Percentiles rank a stretch among this genome's conserved stretches.
Conservation (phyloP, 192 early-diverging fungal genomes). For the Umbelopsis sp. region DNA sequence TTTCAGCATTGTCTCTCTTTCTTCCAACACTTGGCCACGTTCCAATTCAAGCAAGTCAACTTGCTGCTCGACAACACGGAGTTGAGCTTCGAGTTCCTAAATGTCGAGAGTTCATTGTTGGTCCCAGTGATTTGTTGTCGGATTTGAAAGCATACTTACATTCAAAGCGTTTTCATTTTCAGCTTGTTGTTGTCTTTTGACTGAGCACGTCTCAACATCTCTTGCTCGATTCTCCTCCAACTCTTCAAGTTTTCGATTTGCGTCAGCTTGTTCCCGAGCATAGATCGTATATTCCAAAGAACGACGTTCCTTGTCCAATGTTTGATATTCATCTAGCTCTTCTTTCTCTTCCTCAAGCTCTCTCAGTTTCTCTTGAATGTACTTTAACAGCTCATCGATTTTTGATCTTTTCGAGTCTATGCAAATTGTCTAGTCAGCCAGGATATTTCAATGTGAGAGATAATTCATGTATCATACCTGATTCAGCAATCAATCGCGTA, state of each 20-base stretch:
- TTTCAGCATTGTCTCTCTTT: constrained; percentile 76
- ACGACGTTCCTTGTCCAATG: constrained; percentile 82
- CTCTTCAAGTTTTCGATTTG: constrained; percentile 77
- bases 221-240: constrained; percentile 51
- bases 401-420: constrained; percentile 79
- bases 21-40: constrained; percentile 70
- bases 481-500: constrained; percentile 92
- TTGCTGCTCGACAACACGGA: constrained; percentile 63
- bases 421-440: constrained; percentile 10
- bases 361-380: constrained; percentile 85
- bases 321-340: constrained; percentile 88
- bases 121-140: neutral
- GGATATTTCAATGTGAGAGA: neutral
- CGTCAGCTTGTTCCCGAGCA: constrained; percentile 83
- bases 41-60: constrained; percentile 70
- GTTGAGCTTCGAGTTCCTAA: constrained; percentile 47
- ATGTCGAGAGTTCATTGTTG: neutral
- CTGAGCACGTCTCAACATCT: constrained; percentile 37
- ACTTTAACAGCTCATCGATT: constrained; percentile 85
- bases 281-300: constrained; percentile 94
- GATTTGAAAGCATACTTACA: constrained; percentile 27
- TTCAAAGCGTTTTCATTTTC: constrained; percentile 27
- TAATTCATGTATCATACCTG: constrained; percentile 48
- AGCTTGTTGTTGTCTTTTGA: constrained; percentile 23
- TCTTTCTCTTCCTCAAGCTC: constrained; percentile 95